Conservation (phyloP, 305 asterid genomes). For the Ilex paraguariensis region DNA sequence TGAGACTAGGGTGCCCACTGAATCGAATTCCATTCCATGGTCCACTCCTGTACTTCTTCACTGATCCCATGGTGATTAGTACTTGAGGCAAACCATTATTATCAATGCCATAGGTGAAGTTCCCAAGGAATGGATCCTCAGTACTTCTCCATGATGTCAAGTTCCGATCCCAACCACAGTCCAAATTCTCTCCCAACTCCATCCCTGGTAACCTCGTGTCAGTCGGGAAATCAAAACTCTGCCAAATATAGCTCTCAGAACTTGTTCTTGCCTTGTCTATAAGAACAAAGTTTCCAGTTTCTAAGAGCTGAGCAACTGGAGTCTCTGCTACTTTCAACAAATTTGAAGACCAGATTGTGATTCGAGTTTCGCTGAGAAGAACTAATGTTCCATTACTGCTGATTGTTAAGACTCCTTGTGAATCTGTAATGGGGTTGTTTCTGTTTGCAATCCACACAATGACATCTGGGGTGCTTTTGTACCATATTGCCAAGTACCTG, state of each 20-base stretch:
- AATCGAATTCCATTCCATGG: conserved; percentile 1
- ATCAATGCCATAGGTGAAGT: conserved; percentile 15
- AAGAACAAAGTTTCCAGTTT: conserved; percentile 28
- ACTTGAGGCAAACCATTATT: conserved; percentile 20
- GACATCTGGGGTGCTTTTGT: background rate
- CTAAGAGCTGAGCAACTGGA: conserved; percentile 19
- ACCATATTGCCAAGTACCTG: too few relatives aligned
- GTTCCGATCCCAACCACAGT: conserved; percentile 9
- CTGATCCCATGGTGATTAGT: conserved; percentile 7
- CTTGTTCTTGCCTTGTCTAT: conserved; percentile 9
- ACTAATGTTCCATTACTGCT: conserved; percentile 6
- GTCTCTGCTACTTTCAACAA: background rate
- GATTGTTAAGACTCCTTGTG: conserved; percentile 8
- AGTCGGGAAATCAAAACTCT: conserved; percentile 32
- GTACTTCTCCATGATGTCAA: conserved; percentile 18
- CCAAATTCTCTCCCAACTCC: conserved; percentile 21
- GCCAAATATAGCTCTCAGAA: conserved; percentile 17
- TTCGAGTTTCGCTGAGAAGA: conserved; percentile 9
- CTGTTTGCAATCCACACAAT: conserved; percentile 22
- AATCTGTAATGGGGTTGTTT: conserved; percentile 6
- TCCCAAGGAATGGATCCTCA: conserved; percentile 30
- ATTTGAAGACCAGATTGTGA: conserved; percentile 12
- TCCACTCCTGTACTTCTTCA: conserved; percentile 10
- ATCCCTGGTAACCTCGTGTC: conserved; percentile 29
- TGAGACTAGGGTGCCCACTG: background rate